Evolutionary conservation across 2,329 filamentous ascomycete species (phyloP), one percentile per base, ranked within the genome.

Genomic region (Penicillium sp.): DNA sequence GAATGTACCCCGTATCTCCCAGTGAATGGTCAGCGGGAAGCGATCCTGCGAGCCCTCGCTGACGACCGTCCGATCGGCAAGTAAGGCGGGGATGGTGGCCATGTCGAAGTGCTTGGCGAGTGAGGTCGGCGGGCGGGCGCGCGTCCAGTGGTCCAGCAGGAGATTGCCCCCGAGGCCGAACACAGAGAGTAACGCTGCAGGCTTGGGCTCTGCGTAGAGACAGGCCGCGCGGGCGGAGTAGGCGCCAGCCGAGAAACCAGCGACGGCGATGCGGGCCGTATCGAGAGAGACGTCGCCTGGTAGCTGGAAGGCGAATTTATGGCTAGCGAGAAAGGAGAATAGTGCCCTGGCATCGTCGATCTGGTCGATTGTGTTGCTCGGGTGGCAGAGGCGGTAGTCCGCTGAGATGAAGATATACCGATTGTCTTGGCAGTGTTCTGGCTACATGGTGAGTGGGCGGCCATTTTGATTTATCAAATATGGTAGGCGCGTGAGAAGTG

Each of bases 141-240:
- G 7, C 11, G 64, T 66, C 68, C 68, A 70, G 58, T 70, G 68
- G 29, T 70, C 67, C 15, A 69, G 47, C 0, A 69, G 62, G 54
- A 63, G 51, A 47, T 70, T 56, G 17, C 68, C 68, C 5, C 62
- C 65, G 11, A 60, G 55, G 6, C 68, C 68, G 35, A 61, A 70
- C 8, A 63, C 58, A 3, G 61, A 57, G 1, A 69, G n/a, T 1
- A 70, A 46, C 1, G 58, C 66, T 0, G 65, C 63, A 4, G 68
- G 68, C 21, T 66, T 70, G 15, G 68, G 67, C 0, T 26, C 21
- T 7, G 67, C 67, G 49, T 70, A 66, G 3, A 70, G 56, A 50
- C 67, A 70, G 13, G 68, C 68, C 17, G 68, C 67, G 23, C 68
- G 68, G 7, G 68, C 68, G n/a, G 68, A 69, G 44, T 66, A 70